These are phyloP conservation scores for Globisporangium cylindrosporum DNA, from an alignment of 352 stramenopile genomes.

Conservation along the genomic window DNA sequence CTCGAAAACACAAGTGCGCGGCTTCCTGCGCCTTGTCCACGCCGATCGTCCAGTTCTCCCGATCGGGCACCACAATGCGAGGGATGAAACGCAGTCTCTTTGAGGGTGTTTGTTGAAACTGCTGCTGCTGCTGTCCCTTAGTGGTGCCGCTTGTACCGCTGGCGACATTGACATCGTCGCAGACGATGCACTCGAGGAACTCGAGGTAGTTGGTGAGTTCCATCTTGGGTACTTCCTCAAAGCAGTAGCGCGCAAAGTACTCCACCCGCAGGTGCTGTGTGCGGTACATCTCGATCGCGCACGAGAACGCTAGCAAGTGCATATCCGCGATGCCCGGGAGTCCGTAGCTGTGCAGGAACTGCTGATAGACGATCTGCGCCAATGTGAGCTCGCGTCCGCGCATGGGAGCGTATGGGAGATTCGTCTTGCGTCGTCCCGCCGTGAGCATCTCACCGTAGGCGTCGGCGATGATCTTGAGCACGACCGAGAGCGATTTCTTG, in stretches of 20 bases:
- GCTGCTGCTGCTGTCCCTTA: not conserved
- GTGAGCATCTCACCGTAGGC: constrained; percentile 75
- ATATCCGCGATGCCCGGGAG: constrained; percentile 76
- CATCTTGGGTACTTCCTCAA: constrained; percentile 55
- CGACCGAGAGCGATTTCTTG: constrained; percentile 65
- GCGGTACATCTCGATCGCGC: constrained; percentile 64
- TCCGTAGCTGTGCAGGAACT: constrained; percentile 79
- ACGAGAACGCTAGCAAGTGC: constrained; percentile 74
- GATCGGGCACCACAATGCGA: constrained; percentile 59
- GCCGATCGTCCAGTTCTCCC: constrained; percentile 63
- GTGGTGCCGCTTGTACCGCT: not conserved
- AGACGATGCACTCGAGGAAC: constrained; percentile 77
- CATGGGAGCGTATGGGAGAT: constrained; percentile 11
- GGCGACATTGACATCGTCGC: constrained; percentile 32
- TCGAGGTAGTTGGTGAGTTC: constrained; percentile 65
- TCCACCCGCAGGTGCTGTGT: constrained; percentile 68
- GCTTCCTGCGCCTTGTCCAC: constrained; percentile 66
- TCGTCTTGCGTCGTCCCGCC: constrained; percentile 40
- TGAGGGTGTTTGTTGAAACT: constrained; percentile 1
- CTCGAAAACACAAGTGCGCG: constrained; percentile 61
- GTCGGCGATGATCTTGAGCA: constrained; percentile 70
- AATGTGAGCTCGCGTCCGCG: constrained; percentile 43
- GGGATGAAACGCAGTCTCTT: constrained; percentile 52
- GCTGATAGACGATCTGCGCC: constrained; percentile 77
- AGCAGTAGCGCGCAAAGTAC: constrained; percentile 73